These are phyloP conservation scores for Saccharomyces kudriavzevii DNA, from an alignment of 805 yeast species.

Conservation along the genomic window DNA sequence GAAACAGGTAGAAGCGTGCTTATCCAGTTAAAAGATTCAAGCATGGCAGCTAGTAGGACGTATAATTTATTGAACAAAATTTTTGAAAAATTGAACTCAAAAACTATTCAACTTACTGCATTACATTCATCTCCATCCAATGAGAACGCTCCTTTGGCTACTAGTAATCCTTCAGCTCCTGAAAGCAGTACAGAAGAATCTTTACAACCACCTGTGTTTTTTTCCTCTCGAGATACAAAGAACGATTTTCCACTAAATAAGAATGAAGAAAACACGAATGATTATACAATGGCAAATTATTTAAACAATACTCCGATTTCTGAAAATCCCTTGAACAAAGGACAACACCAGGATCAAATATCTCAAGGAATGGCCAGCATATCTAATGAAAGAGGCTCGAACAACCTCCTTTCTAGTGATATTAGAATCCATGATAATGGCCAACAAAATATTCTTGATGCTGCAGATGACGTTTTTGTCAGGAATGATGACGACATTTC, in stretches of 20 bases:
- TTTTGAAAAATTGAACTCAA: constrained; percentile 68
- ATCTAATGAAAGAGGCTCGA: not conserved
- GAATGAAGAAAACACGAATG: not conserved
- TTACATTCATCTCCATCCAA: constrained; percentile 8
- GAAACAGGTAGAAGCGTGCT: constrained; percentile 73
- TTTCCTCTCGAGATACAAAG: not conserved
- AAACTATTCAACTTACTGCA: constrained; percentile 46
- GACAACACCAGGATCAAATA: not conserved
- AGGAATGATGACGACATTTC: not conserved
- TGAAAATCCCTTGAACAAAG: not conserved
- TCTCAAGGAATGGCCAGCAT: not conserved
- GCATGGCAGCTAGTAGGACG: constrained; percentile 73
- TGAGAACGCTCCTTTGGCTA: not conserved
- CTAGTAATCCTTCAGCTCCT: not conserved
- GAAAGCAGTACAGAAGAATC: not conserved
- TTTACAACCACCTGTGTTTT: not conserved
- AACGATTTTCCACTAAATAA: not conserved
- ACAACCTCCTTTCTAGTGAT: not conserved
- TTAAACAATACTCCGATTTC: constrained; percentile 1
- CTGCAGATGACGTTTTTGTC: not conserved
- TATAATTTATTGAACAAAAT: constrained; percentile 72
- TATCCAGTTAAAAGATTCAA: constrained; percentile 59
- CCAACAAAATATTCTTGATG: not conserved
- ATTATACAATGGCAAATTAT: not conserved
- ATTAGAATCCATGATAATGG: not conserved